Percentiles rank a stretch among this genome's conserved stretches.
Evolutionary conservation across 495 filamentous ascomycete species (phyloP).

Genomic region (Penicillium steckii): DNA sequence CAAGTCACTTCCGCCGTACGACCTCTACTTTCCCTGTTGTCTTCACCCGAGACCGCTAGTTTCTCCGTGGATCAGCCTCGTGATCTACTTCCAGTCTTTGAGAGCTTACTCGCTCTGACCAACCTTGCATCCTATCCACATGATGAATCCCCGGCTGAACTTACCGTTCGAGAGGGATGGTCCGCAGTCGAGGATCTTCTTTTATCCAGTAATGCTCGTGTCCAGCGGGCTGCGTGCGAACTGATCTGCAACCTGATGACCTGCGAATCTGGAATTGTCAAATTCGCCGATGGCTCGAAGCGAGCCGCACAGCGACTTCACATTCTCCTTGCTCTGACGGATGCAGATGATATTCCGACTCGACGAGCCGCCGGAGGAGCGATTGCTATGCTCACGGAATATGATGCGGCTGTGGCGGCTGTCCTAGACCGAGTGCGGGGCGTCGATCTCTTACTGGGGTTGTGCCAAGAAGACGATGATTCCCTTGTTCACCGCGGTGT

Average conservation of each 20-base stretch:
- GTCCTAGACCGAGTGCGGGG: conserved; percentile 69
- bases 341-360: conserved; percentile 77
- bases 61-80: conserved; percentile 58
- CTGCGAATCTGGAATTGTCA: conserved; percentile 66
- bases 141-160: conserved; percentile 62
- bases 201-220: conserved; percentile 68
- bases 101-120: conserved; percentile 85
- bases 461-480: conserved; percentile 75
- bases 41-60: conserved; percentile 40
- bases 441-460: conserved; percentile 63
- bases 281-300: conserved; percentile 69
- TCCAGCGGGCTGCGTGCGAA: conserved; percentile 83
- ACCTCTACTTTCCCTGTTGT: conserved; percentile 71
- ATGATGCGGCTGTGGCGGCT: conserved; percentile 66
- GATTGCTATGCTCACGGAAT: conserved; percentile 77
- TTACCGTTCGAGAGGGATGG: conserved; percentile 72
- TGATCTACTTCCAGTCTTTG: conserved; percentile 86
- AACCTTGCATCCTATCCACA: conserved; percentile 79
- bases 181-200: conserved; percentile 77
- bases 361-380: conserved; percentile 84
- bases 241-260: conserved; percentile 90
- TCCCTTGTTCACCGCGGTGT: conserved; percentile 75
- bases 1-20: conserved; percentile 75
- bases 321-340: conserved; percentile 80
- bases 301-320: conserved; percentile 71